phyloP scores from a whole-genome alignment of 495 filamentous ascomycete species.

The Talaromyces adpressus region DNA sequence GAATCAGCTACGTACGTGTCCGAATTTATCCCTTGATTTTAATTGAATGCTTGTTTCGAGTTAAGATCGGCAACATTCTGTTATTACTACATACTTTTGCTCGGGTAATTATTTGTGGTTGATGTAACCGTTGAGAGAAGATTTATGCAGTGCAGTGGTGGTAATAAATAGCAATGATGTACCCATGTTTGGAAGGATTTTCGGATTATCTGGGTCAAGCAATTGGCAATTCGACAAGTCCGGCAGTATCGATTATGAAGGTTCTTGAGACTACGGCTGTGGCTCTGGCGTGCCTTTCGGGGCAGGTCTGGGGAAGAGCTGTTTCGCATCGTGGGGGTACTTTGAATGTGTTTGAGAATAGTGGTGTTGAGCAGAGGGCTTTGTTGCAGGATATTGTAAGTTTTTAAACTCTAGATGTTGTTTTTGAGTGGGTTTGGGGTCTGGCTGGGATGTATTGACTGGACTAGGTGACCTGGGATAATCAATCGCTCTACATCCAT shows the following conservation, averaged over 20 bases:
- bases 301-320: slow-evolving; percentile 29
- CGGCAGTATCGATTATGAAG: neutral
- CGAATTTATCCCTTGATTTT: neutral
- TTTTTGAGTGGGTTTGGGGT: neutral
- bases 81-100: neutral
- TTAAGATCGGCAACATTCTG: neutral
- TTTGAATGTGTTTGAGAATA: slow-evolving; percentile 19
- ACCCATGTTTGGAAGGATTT: neutral
- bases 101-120: neutral
- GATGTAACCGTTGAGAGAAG: neutral
- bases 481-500: slow-evolving; percentile 64
- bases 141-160: neutral
- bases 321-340: slow-evolving; percentile 30
- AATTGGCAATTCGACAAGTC: neutral
- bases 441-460: slow-evolving; percentile 4
- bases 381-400: slow-evolving; percentile 25
- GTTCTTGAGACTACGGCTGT: neutral
- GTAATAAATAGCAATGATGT: neutral
- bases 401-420: neutral
- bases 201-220: neutral
- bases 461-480: slow-evolving; percentile 60
- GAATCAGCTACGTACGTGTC: neutral
- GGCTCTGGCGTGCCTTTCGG: slow-evolving; percentile 26
- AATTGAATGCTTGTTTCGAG: neutral
- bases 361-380: neutral